Conservation (phyloP, 2,329 filamentous ascomycete species). For the Diaporthe citri region DNA sequence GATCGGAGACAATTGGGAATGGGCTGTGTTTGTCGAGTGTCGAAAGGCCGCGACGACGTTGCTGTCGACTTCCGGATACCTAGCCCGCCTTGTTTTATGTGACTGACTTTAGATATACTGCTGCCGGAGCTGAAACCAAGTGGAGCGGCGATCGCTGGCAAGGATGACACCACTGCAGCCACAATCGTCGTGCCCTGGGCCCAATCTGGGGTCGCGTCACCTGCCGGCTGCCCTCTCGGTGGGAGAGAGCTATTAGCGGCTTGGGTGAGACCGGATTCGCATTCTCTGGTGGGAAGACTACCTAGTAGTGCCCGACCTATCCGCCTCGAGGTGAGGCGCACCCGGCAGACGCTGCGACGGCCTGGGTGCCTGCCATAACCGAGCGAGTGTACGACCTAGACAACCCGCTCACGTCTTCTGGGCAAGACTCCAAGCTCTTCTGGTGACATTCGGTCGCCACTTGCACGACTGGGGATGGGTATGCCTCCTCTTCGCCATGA, state of each 20-base stretch:
- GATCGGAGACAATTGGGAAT: background rate
- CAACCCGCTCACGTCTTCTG: background rate
- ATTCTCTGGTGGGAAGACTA: background rate
- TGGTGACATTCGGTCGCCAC: background rate
- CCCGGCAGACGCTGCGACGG: background rate
- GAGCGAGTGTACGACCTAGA: background rate
- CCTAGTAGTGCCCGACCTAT: background rate
- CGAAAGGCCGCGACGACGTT: background rate
- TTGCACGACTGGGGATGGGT: background rate
- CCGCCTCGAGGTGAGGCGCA: background rate
- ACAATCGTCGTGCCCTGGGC: background rate
- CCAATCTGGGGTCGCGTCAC: background rate
- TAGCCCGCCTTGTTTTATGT: background rate
- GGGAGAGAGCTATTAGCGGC: conserved; percentile 6
- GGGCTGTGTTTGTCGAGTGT: background rate
- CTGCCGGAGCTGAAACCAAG: background rate
- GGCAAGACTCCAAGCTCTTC: background rate
- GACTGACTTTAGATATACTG: background rate
- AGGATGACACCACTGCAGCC: conserved; percentile 24
- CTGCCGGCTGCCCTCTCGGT: background rate
- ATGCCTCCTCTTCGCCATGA: background rate
- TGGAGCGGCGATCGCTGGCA: background rate
- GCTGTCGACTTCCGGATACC: background rate
- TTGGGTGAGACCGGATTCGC: background rate
- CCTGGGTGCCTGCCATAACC: background rate